Percentiles rank a stretch among this genome's conserved stretches.
Evolutionary conservation across 176 grass and related monocot species (phyloP).

Genomic region (Oryza brachyantha): DNA sequence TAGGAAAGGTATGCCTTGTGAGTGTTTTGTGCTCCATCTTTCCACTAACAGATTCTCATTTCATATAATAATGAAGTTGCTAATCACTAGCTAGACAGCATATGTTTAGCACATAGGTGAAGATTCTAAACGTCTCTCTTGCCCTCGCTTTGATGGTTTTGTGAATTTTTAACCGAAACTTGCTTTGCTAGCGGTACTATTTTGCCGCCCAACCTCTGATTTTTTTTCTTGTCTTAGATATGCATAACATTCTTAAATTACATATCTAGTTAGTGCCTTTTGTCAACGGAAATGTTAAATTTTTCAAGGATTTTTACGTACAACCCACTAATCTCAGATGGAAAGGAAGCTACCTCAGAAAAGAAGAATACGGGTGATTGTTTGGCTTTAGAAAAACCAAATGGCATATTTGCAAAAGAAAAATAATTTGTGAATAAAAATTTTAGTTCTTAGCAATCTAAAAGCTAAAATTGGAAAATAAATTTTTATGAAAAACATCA

Average conservation of each 20-base stretch:
- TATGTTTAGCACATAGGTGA: slow-evolving; percentile 24
- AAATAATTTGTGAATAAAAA: too few species aligned
- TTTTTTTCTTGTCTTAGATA: slow-evolving; percentile 4
- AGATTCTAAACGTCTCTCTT: not conserved
- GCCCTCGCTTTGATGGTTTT: not conserved
- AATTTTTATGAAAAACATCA: too few species aligned
- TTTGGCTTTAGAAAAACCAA: too few species aligned
- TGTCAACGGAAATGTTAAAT: not conserved
- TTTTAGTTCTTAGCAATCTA: too few species aligned
- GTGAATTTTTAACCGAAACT: not conserved
- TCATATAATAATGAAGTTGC: not conserved
- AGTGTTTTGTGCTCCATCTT: not conserved
- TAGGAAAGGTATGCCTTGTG: slow-evolving; percentile 48
- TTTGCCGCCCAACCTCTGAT: slow-evolving; percentile 24
- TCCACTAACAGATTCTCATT: slow-evolving; percentile 20
- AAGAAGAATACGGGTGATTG: too few species aligned
- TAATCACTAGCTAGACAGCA: slow-evolving; percentile 6
- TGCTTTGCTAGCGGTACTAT: slow-evolving; percentile 1
- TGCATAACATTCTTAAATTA: not conserved
- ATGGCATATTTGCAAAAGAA: too few species aligned
- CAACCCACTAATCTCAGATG: not conserved
- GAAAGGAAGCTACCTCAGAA: slow-evolving; percentile 10
- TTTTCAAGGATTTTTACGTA: not conserved
- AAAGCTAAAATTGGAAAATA: too few species aligned
- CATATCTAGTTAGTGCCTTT: not conserved